phyloP scores from a whole-genome alignment of 768 basidiomycete genomes.

The Pleurotus citrinopileatus region DNA sequence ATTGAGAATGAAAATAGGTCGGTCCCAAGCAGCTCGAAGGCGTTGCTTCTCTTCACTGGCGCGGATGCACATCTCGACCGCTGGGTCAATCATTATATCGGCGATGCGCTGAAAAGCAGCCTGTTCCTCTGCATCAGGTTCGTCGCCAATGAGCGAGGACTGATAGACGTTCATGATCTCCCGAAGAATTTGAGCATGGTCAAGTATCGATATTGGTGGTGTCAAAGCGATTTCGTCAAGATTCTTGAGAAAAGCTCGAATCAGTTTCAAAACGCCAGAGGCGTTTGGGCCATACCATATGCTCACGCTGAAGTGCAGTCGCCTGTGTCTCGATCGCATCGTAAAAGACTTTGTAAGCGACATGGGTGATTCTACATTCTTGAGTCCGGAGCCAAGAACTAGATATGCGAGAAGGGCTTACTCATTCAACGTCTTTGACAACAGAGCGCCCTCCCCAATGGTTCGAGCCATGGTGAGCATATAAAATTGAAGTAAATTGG shows the following conservation, averaged over 20 bases:
- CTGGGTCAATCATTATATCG: conserved; percentile 83
- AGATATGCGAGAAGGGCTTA: conserved; percentile 30
- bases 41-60: conserved; percentile 65
- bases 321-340: conserved; percentile 86
- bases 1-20: conserved; percentile 80
- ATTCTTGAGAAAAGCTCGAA: conserved; percentile 43
- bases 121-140: conserved; percentile 36
- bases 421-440: conserved; percentile 80
- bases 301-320: conserved; percentile 52
- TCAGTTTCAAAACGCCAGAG: conserved; percentile 15
- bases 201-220: conserved; percentile 77
- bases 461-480: conserved; percentile 89
- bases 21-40: conserved; percentile 69
- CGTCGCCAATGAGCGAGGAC: conserved; percentile 75
- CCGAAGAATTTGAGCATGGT: conserved; percentile 78
- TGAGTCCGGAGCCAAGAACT: background rate
- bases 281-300: conserved; percentile 40
- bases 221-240: conserved; percentile 65
- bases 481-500: conserved; percentile 95
- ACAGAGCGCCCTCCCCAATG: conserved; percentile 77
- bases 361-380: conserved; percentile 64
- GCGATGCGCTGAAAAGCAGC: conserved; percentile 66
- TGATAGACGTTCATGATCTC: conserved; percentile 91
- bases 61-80: conserved; percentile 67
- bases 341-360: conserved; percentile 83